Base-by-base conservation (phyloP, 805 yeast genomes). In the Candida ficus region DNA sequence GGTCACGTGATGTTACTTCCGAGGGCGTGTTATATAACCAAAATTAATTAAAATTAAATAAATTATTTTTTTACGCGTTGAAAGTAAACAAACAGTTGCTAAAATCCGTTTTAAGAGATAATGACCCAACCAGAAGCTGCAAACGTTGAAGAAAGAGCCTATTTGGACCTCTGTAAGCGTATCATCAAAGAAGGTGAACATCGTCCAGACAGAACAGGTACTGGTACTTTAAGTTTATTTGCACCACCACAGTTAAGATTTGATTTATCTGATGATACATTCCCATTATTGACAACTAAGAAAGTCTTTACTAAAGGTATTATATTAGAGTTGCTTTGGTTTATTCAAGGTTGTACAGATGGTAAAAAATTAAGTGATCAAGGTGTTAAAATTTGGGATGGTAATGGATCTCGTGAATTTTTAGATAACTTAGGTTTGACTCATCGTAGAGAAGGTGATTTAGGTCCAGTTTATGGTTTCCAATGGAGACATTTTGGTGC, bases 401-500 rank as follows among this genome's bases (percentile, higher is more conserved):
- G 99, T 14, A 93, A 93, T 60, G 99, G 98, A 10, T 85, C 95
- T 28, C 71, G 97, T 45, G 96, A 88, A 61, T 93, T 78, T 59
- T 68, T 93, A 40, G 97, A 93, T 60, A 73, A 77, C 4, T 64
- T 89, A 28, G 99, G 98, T 1, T 72, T 93, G 34, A 72, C 73
- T 0, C 70, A 84, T 44, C 79, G 96, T 58, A 70, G 89, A 44
- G 96, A 79, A 53, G 98, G 98, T 41, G 99, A 93, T 64, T 63
- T 93, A 52, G 99, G 99, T 1, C 99, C 99, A 2, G 97, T 93
- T 3, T 93, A 93, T 60, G 99, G 99, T 0, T 93, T 93, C 66
- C 99, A 93, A 63, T 93, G 99, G 99, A 79, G 99, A 55, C 99
- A 93, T 63, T 93, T 93, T 62, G 99, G 99, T 33, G 99, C 99